phyloP scores from a whole-genome alignment of 2,329 filamentous ascomycete species.

The Nectriaceae sp. region DNA sequence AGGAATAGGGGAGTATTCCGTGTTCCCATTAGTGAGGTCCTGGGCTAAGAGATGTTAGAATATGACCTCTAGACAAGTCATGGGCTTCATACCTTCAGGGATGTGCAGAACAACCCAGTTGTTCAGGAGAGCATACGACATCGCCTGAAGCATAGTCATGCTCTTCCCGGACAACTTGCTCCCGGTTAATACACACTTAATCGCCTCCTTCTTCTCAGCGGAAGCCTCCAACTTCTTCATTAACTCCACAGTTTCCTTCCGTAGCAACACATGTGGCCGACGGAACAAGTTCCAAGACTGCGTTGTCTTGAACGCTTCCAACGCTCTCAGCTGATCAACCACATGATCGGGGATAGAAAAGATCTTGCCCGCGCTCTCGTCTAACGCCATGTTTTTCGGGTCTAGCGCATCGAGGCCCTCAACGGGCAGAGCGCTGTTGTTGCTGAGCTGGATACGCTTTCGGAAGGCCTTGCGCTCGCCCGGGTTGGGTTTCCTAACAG shows the following conservation, averaged over 20 bases:
- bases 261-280: slow-evolving; percentile 75
- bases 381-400: slow-evolving; percentile 53
- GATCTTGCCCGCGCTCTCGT: slow-evolving; percentile 64
- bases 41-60: slow-evolving; percentile 51
- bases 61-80: not conserved
- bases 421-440: slow-evolving; percentile 87
- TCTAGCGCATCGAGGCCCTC: slow-evolving; percentile 64
- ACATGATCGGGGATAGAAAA: slow-evolving; percentile 67
- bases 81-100: slow-evolving; percentile 72
- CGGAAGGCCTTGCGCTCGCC: slow-evolving; percentile 87
- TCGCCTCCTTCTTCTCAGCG: slow-evolving; percentile 51
- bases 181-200: slow-evolving; percentile 72
- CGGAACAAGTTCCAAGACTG: slow-evolving; percentile 89
- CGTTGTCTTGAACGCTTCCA: slow-evolving; percentile 86
- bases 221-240: slow-evolving; percentile 62
- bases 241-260: slow-evolving; percentile 75
- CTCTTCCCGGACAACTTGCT: slow-evolving; percentile 82
- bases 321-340: slow-evolving; percentile 78
- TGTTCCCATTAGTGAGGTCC: slow-evolving; percentile 78
- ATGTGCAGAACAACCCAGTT: slow-evolving; percentile 88
- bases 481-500: slow-evolving; percentile 59
- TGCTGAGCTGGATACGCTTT: slow-evolving; percentile 89
- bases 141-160: slow-evolving; percentile 78
- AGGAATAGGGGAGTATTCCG: slow-evolving; percentile 74
- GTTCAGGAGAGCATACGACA: slow-evolving; percentile 78